phyloP scores from a whole-genome alignment of 2,329 filamentous ascomycete species.

The Colletotrichum tropicicola region DNA sequence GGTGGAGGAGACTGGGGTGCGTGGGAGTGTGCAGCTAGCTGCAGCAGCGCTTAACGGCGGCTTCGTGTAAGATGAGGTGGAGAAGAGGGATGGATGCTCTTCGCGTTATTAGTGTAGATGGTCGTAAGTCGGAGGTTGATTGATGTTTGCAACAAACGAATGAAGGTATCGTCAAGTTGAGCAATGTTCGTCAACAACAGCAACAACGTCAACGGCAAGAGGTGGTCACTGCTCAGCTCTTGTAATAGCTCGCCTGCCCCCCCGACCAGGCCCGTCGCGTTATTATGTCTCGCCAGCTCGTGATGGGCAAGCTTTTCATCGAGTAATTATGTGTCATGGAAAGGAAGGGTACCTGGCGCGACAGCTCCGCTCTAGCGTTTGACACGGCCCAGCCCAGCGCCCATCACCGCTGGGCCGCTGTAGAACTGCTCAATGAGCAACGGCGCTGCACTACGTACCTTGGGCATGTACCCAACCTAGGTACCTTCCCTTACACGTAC shows the following conservation, averaged over 20 bases:
- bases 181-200: too few species aligned
- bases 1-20: not conserved
- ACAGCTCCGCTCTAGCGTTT: slow-evolving; percentile 28
- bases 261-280: slow-evolving; percentile 20
- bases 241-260: not conserved
- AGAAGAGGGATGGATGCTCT: not conserved
- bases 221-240: not conserved
- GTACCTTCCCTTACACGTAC: too few species aligned
- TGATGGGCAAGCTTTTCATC: slow-evolving; percentile 41
- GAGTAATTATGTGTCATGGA: slow-evolving; percentile 48
- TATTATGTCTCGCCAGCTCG: slow-evolving; percentile 34
- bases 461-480: too few species aligned
- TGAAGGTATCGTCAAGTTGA: slow-evolving; percentile 18
- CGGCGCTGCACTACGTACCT: too few species aligned
- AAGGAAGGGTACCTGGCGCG: slow-evolving; percentile 26
- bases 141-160: not conserved
- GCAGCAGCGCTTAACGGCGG: slow-evolving; percentile 10
- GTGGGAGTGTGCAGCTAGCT: not conserved
- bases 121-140: not conserved
- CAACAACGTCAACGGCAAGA: not conserved
- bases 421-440: too few species aligned
- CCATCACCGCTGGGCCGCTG: not conserved
- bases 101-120: not conserved
- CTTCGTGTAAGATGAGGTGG: slow-evolving; percentile 3
- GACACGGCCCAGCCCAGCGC: slow-evolving; percentile 13